These are phyloP conservation scores for Lachancea kluyveri DNA, from an alignment of 805 yeast species.

Conservation along the genomic window DNA sequence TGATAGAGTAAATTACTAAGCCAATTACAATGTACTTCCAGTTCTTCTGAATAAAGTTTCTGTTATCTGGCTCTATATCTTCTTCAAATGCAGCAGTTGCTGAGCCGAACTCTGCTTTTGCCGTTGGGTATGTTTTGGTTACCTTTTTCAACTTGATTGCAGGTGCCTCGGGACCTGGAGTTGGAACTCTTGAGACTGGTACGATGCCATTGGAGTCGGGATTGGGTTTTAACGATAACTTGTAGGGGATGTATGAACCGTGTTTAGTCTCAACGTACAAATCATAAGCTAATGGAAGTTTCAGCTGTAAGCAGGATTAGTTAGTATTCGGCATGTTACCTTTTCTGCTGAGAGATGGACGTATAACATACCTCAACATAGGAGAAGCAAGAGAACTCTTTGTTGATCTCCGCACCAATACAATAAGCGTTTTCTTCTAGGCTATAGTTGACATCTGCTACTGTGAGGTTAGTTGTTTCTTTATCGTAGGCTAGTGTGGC, in stretches of 20 bases:
- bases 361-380: conserved; percentile 14
- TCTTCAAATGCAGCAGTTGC: conserved; percentile 18
- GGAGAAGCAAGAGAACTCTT: conserved; percentile 19
- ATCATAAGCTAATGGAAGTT: conserved; percentile 21
- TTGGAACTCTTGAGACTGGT: conserved; percentile 12
- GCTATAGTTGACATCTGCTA: conserved; percentile 6
- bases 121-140: conserved; percentile 28
- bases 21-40: conserved; percentile 28
- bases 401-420: conserved; percentile 16
- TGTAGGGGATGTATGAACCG: conserved; percentile 10
- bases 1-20: conserved; percentile 14
- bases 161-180: conserved; percentile 17
- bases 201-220: conserved; percentile 14
- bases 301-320: conserved; percentile 4
- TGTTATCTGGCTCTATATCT: conserved; percentile 16
- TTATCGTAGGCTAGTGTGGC: conserved; percentile 7
- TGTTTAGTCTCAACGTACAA: conserved; percentile 16
- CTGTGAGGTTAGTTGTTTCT: conserved; percentile 1
- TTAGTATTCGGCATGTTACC: no score
- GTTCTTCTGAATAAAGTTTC: conserved; percentile 25
- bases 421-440: conserved; percentile 14
- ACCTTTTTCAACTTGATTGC: conserved; percentile 21
- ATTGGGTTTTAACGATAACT: conserved; percentile 18
- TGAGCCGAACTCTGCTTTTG: conserved; percentile 16
- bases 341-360: no score